Evolutionary conservation across 139 green algal species (phyloP).

Genomic region (Chlamydomonas incerta): DNA sequence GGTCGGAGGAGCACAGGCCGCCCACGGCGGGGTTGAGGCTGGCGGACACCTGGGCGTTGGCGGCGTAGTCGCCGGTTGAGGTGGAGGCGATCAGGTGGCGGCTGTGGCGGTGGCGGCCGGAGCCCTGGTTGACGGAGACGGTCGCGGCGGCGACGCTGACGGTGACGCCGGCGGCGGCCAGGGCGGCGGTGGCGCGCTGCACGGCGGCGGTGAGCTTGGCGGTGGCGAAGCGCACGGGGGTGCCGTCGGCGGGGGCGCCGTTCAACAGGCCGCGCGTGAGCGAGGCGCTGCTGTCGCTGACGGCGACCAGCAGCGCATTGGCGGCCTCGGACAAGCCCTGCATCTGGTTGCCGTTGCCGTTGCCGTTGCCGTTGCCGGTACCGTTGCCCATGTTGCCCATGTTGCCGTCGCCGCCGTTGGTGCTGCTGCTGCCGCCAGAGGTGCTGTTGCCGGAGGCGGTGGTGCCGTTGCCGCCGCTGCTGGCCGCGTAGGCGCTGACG

Average conservation of each 20-base stretch:
- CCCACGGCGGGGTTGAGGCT: constrained; percentile 2
- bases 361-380: background rate
- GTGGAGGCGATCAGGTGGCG: background rate
- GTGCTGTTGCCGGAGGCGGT: no score
- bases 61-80: background rate
- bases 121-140: background rate
- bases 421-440: no score
- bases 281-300: background rate
- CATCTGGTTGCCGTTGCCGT: background rate
- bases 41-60: background rate
- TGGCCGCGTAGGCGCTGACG: no score
- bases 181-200: background rate
- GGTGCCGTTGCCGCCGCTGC: no score
- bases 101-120: background rate
- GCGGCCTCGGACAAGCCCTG: background rate
- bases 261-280: constrained; percentile 11
- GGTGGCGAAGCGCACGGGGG: background rate
- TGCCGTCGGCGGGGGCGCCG: background rate
- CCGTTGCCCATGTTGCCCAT: no score
- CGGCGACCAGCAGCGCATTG: background rate
- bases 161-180: background rate
- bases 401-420: background rate
- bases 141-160: background rate
- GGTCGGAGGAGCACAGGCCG: background rate
- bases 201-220: background rate